Base-by-base conservation (phyloP, 768 basidiomycete species). In the Clitopilus passeckerianus region DNA sequence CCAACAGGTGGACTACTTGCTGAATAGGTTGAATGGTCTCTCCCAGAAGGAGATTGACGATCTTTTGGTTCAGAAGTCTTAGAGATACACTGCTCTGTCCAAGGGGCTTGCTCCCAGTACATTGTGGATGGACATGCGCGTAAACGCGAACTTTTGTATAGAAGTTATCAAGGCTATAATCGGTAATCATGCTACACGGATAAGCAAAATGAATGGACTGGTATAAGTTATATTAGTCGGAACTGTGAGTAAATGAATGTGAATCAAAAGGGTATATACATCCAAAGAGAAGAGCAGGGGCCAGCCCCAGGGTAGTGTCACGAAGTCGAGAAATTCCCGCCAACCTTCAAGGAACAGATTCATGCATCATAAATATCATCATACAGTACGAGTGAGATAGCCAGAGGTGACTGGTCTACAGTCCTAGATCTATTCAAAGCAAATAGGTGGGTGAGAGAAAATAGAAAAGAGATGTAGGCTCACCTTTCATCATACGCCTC, bases 1-100 rank as follows among this genome's bases (percentile, higher is more conserved):
- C 22, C 34, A 24, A 53, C 66, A 98, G 95, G 92, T 98, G 37
- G 94, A 98, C 56, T 99, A 99, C 73, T 83, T 99, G n/a, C 74
- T 98, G 7, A 86, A 85, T 61, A 83, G 97, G 57, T 76, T 99
- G 57, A 90, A 97, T 41, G 96, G 93, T 0, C 72, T 98, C 53
- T 83, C 92, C 0, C 75, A 90, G 63, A 84, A 86, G 53, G 89
- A 97, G 61, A 87, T 98, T 10, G 88, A 92, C 22, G 78, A 71
- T 30, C 77, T 95, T 62, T 72, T 71, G 44, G 20, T 10, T 22
- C 10, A 12, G 22, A 50, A 22, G 16, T 50, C 37, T 18, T 66
- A 61, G 43, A 61, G 33, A 61, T 63, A 44, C 35, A 46, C 20
- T 30, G 27, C 24, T 35, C 37, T 46, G 5, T 6, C 43, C 34